phyloP scores from a whole-genome alignment of 208 protist species.

The Wallacemonas rigidus region DNA sequence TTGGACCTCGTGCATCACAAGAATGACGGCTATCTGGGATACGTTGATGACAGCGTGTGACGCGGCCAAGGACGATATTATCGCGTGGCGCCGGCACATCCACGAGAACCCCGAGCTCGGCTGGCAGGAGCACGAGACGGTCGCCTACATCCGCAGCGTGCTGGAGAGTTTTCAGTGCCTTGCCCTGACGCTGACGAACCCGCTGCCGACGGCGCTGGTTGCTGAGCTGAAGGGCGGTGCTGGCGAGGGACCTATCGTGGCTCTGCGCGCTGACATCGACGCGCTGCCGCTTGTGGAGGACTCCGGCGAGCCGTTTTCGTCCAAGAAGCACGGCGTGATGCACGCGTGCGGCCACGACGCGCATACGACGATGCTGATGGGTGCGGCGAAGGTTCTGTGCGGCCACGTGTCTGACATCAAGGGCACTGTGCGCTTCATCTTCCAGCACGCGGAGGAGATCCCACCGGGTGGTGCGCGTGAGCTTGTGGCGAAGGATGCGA shows the following conservation, averaged over 20 bases:
- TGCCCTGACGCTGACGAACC: conserved; percentile 38
- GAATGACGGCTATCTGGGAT: conserved; percentile 14
- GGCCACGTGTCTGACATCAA: conserved; percentile 41
- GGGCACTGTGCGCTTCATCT: conserved; percentile 72
- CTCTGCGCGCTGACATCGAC: conserved; percentile 73
- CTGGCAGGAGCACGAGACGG: conserved; percentile 53
- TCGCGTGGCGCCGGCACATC: conserved; percentile 35
- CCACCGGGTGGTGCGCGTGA: conserved; percentile 59
- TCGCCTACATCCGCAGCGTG: conserved; percentile 42
- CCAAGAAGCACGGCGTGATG: conserved; percentile 58
- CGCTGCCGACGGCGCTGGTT: conserved; percentile 46
- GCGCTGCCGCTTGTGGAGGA: conserved; percentile 70
- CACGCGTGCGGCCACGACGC: conserved; percentile 75
- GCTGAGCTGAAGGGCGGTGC: conserved; percentile 59
- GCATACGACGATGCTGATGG: conserved; percentile 72
- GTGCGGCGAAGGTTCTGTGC: conserved; percentile 70
- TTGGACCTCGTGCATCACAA: neutral
- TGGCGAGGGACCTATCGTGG: conserved; percentile 49
- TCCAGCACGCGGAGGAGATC: conserved; percentile 75
- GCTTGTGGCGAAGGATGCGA: conserved; percentile 45
- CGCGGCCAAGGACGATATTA: conserved; percentile 22
- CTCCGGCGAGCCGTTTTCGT: conserved; percentile 64
- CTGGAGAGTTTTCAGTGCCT: conserved; percentile 42
- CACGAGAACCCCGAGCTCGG: conserved; percentile 57
- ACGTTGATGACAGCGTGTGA: conserved; percentile 28